phyloP scores from a whole-genome alignment of 352 stramenopile genomes.

The Pythium oligandrum region DNA sequence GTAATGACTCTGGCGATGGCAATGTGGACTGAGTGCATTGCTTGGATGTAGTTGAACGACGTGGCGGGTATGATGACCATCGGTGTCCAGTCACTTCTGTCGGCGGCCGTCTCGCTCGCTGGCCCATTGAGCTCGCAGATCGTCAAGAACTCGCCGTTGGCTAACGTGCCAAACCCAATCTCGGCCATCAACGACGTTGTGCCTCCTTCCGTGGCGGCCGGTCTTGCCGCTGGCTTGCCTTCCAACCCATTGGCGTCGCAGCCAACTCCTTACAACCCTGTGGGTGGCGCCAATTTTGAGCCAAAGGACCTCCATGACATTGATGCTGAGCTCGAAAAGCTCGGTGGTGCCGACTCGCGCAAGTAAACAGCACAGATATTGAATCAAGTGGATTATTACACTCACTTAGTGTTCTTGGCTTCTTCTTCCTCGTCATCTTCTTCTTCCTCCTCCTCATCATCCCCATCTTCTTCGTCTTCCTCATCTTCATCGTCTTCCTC shows the following conservation, averaged over 20 bases:
- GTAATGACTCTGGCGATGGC: background rate
- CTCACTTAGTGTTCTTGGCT: background rate
- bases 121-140: conserved; percentile 62
- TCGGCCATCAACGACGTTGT: conserved; percentile 48
- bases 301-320: conserved; percentile 62
- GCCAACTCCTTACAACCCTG: conserved; percentile 11
- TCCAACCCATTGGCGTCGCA: conserved; percentile 27
- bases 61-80: conserved; percentile 75
- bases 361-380: conserved; percentile 5
- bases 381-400: too few species aligned
- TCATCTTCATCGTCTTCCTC: conserved; percentile 18
- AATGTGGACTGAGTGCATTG: background rate
- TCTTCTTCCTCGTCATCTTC: conserved; percentile 6
- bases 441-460: conserved; percentile 17
- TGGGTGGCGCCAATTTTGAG: conserved; percentile 30
- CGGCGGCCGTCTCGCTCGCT: conserved; percentile 70
- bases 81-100: conserved; percentile 73
- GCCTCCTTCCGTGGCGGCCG: conserved; percentile 38
- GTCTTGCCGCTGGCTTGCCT: conserved; percentile 35
- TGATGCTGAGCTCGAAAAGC: conserved; percentile 63
- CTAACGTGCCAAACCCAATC: conserved; percentile 73
- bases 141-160: conserved; percentile 62
- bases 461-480: conserved; percentile 11
- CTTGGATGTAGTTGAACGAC: conserved; percentile 44
- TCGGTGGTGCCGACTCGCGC: conserved; percentile 35